Base-by-base conservation (phyloP, 306 rosid species). In the Vigna mungo region DNA sequence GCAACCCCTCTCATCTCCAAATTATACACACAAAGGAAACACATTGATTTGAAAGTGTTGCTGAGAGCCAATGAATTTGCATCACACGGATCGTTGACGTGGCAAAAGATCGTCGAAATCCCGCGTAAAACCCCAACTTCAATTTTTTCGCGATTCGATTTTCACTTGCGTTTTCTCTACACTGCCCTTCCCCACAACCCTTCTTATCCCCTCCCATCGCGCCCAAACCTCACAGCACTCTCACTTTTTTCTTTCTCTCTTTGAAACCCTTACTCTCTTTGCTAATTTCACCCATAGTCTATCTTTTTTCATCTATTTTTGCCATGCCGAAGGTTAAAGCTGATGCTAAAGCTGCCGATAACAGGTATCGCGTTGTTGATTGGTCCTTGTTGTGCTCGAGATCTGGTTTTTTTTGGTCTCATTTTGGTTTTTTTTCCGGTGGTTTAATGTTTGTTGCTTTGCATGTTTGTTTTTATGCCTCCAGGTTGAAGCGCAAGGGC, bases 101-200 rank as follows among this genome's bases (percentile, higher is more conserved):
- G 90, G 91, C 83, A 4, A 59, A 76, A 76, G 15, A 72, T 52
- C 32, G 83, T 81, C 51, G 81, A 89, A 87, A 89, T 93, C 98
- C 97, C 96, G 98, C 98, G 96, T 69, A 91, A 91, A 91, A 87
- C 87, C 90, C 82, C 74, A 84, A 77, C 85, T 89, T 87, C 91
- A 88, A 88, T 86, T 87, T 54, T 75, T 86, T 47, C 66, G 49
- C 55, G 70, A 71, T 55, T 64, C 61, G 36, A 66, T 48, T 75
- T 81, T 62, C 72, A 55, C 36, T 77, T 23, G 82, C 85, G 85
- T 80, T 75, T 34, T 80, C 79, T 58, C 76, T 79, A 32, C 82
- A 53, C 20, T 76, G 27, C 81, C 85, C 85, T 55, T 81, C 59
- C 39, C 30, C 20, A 39, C 16, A 53, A 56, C 85, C 87, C 88